These are phyloP conservation scores for Rhizopogon salebrosus DNA, from an alignment of 768 basidiomycete genomes.

Conservation along the genomic window DNA sequence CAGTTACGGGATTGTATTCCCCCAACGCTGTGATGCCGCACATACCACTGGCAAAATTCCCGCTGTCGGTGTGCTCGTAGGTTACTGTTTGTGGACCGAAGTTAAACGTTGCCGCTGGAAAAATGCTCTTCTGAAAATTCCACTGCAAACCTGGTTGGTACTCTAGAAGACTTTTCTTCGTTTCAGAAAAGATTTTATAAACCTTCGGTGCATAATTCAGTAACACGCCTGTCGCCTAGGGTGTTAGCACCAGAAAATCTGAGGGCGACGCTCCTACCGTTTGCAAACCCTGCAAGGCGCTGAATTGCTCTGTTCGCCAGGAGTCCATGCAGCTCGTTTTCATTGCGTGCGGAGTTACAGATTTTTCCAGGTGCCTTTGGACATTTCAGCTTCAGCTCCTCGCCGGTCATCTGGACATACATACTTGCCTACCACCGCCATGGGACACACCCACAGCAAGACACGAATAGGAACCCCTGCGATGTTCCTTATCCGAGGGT, in stretches of 20 bases:
- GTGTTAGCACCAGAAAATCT: too few species aligned
- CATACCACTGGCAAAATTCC: conserved; percentile 27
- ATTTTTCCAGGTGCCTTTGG: too few species aligned
- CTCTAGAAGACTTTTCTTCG: not conserved
- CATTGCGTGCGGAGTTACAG: too few species aligned
- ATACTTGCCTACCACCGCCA: too few species aligned
- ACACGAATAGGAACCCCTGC: too few species aligned
- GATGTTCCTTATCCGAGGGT: too few species aligned
- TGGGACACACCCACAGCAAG: too few species aligned
- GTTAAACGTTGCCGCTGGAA: conserved; percentile 25
- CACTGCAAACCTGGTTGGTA: conserved; percentile 5
- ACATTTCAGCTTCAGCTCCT: too few species aligned
- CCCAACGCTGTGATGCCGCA: conserved; percentile 29
- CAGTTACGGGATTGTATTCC: conserved; percentile 18
- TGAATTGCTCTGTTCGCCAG: conserved; percentile 1
- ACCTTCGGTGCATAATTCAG: conserved; percentile 18
- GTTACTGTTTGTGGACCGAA: conserved; percentile 17
- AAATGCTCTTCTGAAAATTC: conserved; percentile 25
- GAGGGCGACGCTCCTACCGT: conserved; percentile 3
- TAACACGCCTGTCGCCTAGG: conserved; percentile 9
- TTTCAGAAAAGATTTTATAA: conserved; percentile 9
- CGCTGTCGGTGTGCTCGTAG: conserved; percentile 18
- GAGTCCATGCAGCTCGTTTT: too few species aligned
- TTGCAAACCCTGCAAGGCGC: conserved; percentile 18
- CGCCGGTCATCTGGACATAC: too few species aligned